A percentile compares a stretch with the other conserved stretches of the same genome.
Evolutionary conservation across 1,139 yeast genomes (phyloP).

Genomic region (Yamadazyma sp.): DNA sequence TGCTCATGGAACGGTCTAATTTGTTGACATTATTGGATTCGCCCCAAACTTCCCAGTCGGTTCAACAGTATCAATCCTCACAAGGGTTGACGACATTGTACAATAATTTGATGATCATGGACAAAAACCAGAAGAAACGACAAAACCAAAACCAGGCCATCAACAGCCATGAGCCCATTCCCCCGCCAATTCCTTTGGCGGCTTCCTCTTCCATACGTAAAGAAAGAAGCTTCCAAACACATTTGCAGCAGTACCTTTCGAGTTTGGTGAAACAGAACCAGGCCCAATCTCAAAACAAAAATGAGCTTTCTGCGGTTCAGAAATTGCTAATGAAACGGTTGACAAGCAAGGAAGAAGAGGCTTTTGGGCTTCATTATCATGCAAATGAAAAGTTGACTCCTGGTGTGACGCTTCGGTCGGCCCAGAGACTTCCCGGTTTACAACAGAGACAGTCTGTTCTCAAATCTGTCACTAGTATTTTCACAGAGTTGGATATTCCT

Average conservation of each 20-base stretch:
- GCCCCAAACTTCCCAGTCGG: conserved; percentile 78
- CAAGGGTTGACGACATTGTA: conserved; percentile 89
- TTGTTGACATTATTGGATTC: conserved; percentile 79
- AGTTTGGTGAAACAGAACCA: conserved; percentile 40
- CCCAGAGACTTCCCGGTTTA: conserved; percentile 48
- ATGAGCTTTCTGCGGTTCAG: conserved; percentile 41
- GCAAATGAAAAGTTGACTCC: conserved; percentile 69
- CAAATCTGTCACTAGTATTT: conserved; percentile 66
- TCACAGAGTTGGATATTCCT: conserved; percentile 76
- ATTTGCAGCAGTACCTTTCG: conserved; percentile 45
- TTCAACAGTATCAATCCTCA: conserved; percentile 77
- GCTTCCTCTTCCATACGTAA: conserved; percentile 52
- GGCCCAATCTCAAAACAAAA: conserved; percentile 20
- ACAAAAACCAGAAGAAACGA: conserved; percentile 55
- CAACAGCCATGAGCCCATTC: conserved; percentile 46
- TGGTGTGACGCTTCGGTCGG: conserved; percentile 79
- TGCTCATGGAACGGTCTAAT: conserved; percentile 80
- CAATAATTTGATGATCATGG: conserved; percentile 74
- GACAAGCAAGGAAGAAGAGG: conserved; percentile 76
- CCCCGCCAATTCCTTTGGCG: conserved; percentile 59
- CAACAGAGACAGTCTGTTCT: conserved; percentile 63
- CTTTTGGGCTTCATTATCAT: conserved; percentile 82
- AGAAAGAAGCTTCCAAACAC: conserved; percentile 55
- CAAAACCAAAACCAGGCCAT: conserved; percentile 45
- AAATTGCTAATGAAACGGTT: conserved; percentile 55